A percentile compares a stretch with the other conserved stretches of the same genome.
These are phyloP conservation scores for Artomyces pyxidatus DNA, from an alignment of 768 basidiomycete genomes.

Conservation along the genomic window DNA sequence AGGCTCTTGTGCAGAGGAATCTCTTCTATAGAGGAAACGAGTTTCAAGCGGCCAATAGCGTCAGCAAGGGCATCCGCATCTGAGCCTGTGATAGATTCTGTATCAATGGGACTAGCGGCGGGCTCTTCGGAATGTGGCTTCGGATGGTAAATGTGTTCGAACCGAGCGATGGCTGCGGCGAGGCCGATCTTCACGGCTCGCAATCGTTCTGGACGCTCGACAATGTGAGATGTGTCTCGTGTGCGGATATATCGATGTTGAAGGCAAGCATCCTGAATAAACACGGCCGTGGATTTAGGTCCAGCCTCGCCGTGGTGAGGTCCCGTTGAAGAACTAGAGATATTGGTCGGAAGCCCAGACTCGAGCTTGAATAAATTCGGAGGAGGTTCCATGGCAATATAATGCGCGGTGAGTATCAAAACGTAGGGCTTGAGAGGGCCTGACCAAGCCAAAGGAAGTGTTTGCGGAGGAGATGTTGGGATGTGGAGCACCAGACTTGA, in stretches of 20 bases:
- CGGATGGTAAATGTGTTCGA: slow-evolving; percentile 34
- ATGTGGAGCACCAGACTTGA: not conserved
- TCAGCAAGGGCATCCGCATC: slow-evolving; percentile 11
- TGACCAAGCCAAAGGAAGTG: not conserved
- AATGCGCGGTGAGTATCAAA: no score
- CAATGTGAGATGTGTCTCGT: slow-evolving; percentile 61
- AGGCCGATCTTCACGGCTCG: slow-evolving; percentile 79
- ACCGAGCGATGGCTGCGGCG: slow-evolving; percentile 66
- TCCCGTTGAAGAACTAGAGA: not conserved
- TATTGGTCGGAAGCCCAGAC: not conserved
- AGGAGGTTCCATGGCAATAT: not conserved
- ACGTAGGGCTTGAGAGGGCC: no score
- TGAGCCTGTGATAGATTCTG: not conserved
- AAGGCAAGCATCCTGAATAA: slow-evolving; percentile 65
- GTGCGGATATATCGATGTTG: slow-evolving; percentile 75
- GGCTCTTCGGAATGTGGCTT: not conserved
- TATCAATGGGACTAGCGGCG: not conserved
- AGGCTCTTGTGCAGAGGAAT: slow-evolving; percentile 7
- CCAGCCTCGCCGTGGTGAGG: not conserved
- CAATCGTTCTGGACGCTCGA: slow-evolving; percentile 89
- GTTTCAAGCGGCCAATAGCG: slow-evolving; percentile 26
- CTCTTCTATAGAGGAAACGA: slow-evolving; percentile 18
- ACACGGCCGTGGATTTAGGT: slow-evolving; percentile 19
- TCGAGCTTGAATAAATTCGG: not conserved
- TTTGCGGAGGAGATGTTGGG: not conserved